Evolutionary conservation across 331 rosid species (phyloP), one percentile per base, ranked within the genome.

Genomic region (Spiraea crenata): DNA sequence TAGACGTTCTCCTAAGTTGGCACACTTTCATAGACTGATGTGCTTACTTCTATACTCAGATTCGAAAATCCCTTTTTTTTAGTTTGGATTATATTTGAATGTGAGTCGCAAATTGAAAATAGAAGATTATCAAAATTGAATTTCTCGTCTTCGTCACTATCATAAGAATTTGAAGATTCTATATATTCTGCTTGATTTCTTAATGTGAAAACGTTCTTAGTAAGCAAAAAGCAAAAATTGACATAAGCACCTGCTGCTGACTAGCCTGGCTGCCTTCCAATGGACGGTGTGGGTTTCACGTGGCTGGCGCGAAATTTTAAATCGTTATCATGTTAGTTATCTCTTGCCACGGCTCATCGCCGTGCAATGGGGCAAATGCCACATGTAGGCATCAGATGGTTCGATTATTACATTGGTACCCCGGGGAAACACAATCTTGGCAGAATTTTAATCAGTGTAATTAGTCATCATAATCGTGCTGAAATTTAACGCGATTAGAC

Each of bases 231-330:
- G 4, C 14, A 65, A 65, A 4, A 10, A 25, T 25, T 25, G 31
- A 25, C 38, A n/a, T 13, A 42, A 13, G 42, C 73, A 20, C 31
- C 16, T 31, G 63, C 72, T 6, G 13, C 31, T 25, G 31, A 25
- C 31, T 25, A 25, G 39, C 61, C 39, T 39, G 6, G 3, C 7
- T 7, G 5, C 63, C 15, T 20, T 54, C 73, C 0, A 58, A 69
- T 25, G 52, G 63, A 8, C 51, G 25, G 61, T 81, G 77, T 76
- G 81, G 67, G 42, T 19, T 39, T 67, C 81, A 76, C 85, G 75
- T 67, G 85, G 76, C 50, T 41, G 66, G 81, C 81, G 76, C 79
- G 65, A 72, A 68, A 56, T 62, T 72, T 76, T 9, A 62, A 67
- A 72, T 51, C 17, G 48, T 1, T 20, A 13, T 0, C 20, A 5